Evolutionary conservation across 352 stramenopile genomes (phyloP).

Genomic region (Globisporangium iwayamae): DNA sequence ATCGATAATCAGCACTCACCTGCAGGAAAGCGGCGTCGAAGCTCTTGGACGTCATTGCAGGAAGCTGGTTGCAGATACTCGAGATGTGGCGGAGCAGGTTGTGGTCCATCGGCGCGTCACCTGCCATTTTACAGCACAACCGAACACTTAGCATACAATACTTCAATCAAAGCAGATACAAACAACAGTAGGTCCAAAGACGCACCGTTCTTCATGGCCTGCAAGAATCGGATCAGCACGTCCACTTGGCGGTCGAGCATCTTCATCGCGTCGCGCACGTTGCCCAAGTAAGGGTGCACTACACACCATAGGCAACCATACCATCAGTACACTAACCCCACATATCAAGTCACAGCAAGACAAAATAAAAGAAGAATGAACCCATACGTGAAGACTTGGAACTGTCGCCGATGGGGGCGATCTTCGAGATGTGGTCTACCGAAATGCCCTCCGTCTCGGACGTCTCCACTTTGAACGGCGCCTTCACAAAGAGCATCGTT

Average conservation of each 20-base stretch:
- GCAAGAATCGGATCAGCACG: slow-evolving; percentile 66
- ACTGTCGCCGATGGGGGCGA: slow-evolving; percentile 60
- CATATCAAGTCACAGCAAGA: not conserved
- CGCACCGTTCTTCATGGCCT: slow-evolving; percentile 67
- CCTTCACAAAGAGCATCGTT: slow-evolving; percentile 89
- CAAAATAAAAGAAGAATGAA: slow-evolving; percentile 6
- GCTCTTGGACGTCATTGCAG: slow-evolving; percentile 64
- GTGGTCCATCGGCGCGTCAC: slow-evolving; percentile 69
- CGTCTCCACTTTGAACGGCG: slow-evolving; percentile 86
- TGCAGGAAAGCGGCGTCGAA: slow-evolving; percentile 75
- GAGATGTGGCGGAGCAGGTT: slow-evolving; percentile 82
- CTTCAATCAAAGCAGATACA: not conserved
- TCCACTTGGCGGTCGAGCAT: slow-evolving; percentile 84
- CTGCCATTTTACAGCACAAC: slow-evolving; percentile 14
- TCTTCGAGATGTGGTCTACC: slow-evolving; percentile 89
- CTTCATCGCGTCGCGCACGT: slow-evolving; percentile 78
- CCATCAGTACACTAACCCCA: not conserved
- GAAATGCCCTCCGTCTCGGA: slow-evolving; percentile 84
- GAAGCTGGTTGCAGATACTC: slow-evolving; percentile 83
- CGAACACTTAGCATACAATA: too few species aligned
- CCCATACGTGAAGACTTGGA: slow-evolving; percentile 67
- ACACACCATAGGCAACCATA: slow-evolving; percentile 7
- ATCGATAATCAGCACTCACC: slow-evolving; percentile 18
- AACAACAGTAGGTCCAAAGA: not conserved
- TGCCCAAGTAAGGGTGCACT: slow-evolving; percentile 81